Evolutionary conservation across 805 yeast genomes (phyloP).

Genomic region (Starmerella floricola): DNA sequence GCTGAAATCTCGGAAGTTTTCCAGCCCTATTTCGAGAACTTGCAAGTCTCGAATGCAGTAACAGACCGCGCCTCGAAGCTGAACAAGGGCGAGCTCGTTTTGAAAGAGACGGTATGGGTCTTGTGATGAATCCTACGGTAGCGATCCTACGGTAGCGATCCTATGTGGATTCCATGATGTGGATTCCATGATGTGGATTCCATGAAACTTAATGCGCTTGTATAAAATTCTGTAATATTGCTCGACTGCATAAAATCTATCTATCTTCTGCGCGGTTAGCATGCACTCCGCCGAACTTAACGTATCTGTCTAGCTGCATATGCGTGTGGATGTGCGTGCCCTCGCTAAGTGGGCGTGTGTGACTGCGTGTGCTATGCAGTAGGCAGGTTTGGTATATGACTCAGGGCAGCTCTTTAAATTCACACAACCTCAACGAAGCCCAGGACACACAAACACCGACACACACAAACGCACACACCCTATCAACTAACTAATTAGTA

Average conservation of each 20-base stretch:
- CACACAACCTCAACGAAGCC: not conserved
- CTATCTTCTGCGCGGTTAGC: too few species aligned
- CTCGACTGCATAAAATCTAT: too few species aligned
- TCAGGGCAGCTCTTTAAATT: not conserved
- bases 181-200: too few species aligned
- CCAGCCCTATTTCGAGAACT: slow-evolving; percentile 24
- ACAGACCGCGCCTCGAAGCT: slow-evolving; percentile 3
- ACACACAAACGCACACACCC: not conserved
- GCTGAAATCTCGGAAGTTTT: slow-evolving; percentile 23
- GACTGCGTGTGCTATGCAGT: not conserved
- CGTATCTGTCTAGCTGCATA: too few species aligned
- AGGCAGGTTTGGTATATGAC: not conserved
- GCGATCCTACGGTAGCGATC: not conserved
- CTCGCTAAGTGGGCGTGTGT: too few species aligned
- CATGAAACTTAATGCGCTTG: too few species aligned
- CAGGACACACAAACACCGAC: too few species aligned
- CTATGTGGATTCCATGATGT: too few species aligned
- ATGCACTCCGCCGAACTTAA: too few species aligned
- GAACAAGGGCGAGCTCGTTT: not conserved
- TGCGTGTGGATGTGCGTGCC: too few species aligned
- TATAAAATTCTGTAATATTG: too few species aligned
- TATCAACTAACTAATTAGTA: not conserved
- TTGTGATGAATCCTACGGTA: not conserved
- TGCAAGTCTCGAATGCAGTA: slow-evolving; percentile 17
- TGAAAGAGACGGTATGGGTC: slow-evolving; percentile 7